Percentiles rank a stretch among this genome's conserved stretches.
Conservation (phyloP, 2,329 filamentous ascomycete species). For the Teratosphaeria gauchensis region DNA sequence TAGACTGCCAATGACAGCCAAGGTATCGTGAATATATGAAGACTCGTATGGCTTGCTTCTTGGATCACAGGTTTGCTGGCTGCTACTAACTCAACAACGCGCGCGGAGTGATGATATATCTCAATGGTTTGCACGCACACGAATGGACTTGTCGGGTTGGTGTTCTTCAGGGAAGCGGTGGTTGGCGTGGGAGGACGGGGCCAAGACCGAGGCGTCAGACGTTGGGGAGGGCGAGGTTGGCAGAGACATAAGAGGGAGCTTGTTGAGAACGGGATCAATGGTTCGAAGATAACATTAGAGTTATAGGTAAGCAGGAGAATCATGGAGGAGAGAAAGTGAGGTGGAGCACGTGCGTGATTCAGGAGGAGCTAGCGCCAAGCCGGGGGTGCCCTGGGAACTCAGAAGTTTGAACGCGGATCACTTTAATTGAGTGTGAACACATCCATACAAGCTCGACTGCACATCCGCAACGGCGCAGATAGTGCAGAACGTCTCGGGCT, state of each 20-base stretch:
- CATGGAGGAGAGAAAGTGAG: background rate
- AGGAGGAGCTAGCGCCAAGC: background rate
- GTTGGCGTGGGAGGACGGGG: background rate
- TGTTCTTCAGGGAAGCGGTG: background rate
- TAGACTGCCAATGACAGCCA: background rate
- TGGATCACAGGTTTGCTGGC: background rate
- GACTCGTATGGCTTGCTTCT: background rate
- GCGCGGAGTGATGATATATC: background rate
- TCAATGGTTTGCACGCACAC: background rate
- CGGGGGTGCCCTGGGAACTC: background rate
- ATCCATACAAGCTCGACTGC: background rate
- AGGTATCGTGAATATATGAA: background rate
- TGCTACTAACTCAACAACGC: background rate
- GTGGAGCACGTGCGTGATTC: background rate
- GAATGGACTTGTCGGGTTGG: background rate
- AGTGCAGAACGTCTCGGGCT: background rate
- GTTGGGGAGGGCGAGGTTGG: too few species aligned
- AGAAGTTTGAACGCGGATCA: background rate
- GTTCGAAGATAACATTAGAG: background rate
- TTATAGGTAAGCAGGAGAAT: background rate
- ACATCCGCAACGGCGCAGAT: background rate
- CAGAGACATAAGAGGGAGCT: background rate
- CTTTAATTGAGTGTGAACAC: background rate
- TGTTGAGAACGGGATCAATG: background rate
- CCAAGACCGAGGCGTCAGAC: background rate